Percentiles rank a stretch among this genome's conserved stretches.
Evolutionary conservation across 768 basidiomycete genomes (phyloP).

Genomic region (Leccinum truebloodii): DNA sequence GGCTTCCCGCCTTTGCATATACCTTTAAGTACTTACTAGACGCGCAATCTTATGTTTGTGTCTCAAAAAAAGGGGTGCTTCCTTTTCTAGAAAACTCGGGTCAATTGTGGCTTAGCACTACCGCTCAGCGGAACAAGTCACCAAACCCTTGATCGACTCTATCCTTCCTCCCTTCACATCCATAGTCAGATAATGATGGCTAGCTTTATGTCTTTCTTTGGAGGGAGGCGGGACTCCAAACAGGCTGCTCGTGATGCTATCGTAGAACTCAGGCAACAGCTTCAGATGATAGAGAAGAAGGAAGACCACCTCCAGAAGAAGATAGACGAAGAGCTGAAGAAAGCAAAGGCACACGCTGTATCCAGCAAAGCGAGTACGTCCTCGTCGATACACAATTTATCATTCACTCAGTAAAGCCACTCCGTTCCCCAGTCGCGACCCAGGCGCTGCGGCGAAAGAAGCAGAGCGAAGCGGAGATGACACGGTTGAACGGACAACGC

Average conservation of each 20-base stretch:
- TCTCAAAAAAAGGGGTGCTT: slow-evolving; percentile 18
- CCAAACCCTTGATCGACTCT: slow-evolving; percentile 5
- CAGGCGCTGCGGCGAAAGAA: slow-evolving; percentile 94
- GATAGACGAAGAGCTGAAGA: slow-evolving; percentile 92
- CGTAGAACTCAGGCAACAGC: slow-evolving; percentile 87
- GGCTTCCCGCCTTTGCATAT: slow-evolving; percentile 12
- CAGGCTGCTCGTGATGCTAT: slow-evolving; percentile 91
- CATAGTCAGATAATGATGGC: slow-evolving; percentile 57
- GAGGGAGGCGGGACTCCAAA: slow-evolving; percentile 78
- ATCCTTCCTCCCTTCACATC: slow-evolving; percentile 4
- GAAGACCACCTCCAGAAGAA: slow-evolving; percentile 96
- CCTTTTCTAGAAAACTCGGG: slow-evolving; percentile 29
- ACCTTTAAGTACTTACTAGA: slow-evolving; percentile 25
- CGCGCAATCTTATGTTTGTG: slow-evolving; percentile 19
- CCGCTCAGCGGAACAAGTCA: slow-evolving; percentile 11
- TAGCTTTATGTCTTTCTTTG: slow-evolving; percentile 86
- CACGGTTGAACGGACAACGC: slow-evolving; percentile 79
- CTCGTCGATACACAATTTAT: not conserved
- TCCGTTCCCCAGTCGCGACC: slow-evolving; percentile 64
- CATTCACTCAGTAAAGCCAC: slow-evolving; percentile 11
- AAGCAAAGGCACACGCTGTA: slow-evolving; percentile 90
- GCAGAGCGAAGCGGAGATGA: slow-evolving; percentile 81
- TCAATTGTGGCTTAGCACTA: slow-evolving; percentile 11
- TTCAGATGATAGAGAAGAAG: slow-evolving; percentile 99
- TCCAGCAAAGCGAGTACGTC: slow-evolving; percentile 87